Percentiles rank a stretch among this genome's conserved stretches.
Evolutionary conservation across 805 yeast species (phyloP).

Genomic region (Saccharomycopsis lassenensis): DNA sequence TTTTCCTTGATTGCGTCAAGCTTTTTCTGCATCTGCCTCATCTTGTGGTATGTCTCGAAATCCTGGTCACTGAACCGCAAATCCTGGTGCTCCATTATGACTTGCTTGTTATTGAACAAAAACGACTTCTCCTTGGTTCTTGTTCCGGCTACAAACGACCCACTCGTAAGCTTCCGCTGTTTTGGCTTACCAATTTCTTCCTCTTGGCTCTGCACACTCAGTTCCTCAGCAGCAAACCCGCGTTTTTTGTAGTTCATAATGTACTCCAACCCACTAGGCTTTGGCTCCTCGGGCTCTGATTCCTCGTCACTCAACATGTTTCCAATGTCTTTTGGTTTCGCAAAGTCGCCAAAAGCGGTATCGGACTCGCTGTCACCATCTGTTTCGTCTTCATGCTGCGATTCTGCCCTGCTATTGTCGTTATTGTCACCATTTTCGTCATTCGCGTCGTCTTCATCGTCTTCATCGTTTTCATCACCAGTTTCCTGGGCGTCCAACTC

Average conservation of each 20-base stretch:
- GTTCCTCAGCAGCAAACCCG: background rate
- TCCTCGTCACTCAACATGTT: no score
- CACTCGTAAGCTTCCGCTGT: background rate
- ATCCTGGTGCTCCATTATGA: background rate
- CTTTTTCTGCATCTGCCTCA: constrained; percentile 3
- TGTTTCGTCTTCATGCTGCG: constrained; percentile 5
- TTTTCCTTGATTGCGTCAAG: constrained; percentile 10
- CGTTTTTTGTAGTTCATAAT: constrained; percentile 11
- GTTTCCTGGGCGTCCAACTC: no score
- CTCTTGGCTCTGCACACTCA: background rate
- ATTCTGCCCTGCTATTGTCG: background rate
- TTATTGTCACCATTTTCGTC: background rate
- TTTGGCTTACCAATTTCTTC: background rate
- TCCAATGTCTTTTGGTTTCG: no score
- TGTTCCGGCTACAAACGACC: background rate
- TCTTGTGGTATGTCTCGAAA: constrained; percentile 7
- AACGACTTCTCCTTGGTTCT: background rate
- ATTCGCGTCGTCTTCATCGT: background rate
- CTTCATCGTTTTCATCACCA: background rate
- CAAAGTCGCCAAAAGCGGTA: background rate
- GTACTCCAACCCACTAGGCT: constrained; percentile 2
- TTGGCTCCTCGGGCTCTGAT: background rate
- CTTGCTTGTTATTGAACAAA: constrained; percentile 1
- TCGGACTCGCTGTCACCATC: constrained; percentile 1
- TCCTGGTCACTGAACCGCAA: constrained; percentile 4